These are phyloP conservation scores for Salinomyces thailandicus DNA, from an alignment of 2,329 filamentous ascomycete species.

Conservation along the genomic window DNA sequence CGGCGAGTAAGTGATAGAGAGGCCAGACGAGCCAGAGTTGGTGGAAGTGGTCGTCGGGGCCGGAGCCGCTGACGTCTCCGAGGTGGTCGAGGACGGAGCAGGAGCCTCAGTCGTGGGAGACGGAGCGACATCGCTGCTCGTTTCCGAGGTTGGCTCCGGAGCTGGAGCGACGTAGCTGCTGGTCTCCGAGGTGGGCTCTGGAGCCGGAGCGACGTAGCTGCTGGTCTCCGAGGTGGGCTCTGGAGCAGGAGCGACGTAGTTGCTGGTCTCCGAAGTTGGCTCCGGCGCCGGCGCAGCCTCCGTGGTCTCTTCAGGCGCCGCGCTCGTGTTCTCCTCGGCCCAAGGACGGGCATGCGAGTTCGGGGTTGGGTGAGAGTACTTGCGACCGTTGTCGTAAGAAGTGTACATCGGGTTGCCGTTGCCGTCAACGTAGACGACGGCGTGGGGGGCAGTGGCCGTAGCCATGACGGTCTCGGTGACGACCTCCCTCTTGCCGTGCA, in stretches of 20 bases:
- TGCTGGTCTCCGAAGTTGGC: neutral
- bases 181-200: neutral
- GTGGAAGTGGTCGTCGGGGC: conserved; percentile 7
- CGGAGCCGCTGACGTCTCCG: neutral
- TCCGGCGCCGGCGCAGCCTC: neutral
- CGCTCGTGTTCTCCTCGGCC: neutral
- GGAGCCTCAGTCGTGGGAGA: conserved; percentile 2
- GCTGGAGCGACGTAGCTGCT: conserved; percentile 1
- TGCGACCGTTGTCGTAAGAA: conserved; percentile 1
- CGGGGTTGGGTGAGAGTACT: neutral
- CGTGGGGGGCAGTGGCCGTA: conserved; percentile 38
- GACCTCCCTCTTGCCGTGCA: conserved; percentile 28
- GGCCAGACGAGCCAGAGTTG: conserved; percentile 10
- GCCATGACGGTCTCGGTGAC: conserved; percentile 27
- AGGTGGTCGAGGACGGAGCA: neutral
- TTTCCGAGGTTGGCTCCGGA: neutral
- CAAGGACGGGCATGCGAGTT: too few species aligned
- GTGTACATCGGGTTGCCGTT: conserved; percentile 41
- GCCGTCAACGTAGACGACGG: conserved; percentile 51
- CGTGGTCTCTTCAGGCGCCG: too few species aligned
- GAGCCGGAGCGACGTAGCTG: too few species aligned
- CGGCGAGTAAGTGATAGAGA: conserved; percentile 49
- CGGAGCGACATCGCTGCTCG: neutral
- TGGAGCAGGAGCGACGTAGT: neutral
- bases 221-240: neutral